phyloP scores from a whole-genome alignment of 139 green algal genomes.

The Chlorella sp. region DNA sequence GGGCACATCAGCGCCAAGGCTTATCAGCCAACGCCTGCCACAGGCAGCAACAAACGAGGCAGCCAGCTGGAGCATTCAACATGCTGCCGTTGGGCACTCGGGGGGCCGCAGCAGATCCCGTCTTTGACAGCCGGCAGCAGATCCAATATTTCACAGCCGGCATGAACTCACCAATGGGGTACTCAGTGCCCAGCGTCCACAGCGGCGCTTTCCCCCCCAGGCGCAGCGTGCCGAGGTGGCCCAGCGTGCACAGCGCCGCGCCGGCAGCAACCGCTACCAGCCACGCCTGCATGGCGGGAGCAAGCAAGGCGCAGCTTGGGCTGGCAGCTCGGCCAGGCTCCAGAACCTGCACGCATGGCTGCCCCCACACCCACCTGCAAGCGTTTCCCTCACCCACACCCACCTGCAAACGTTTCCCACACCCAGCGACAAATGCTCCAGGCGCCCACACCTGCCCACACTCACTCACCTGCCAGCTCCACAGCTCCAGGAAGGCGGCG shows the following conservation, averaged over 20 bases:
- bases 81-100: too few relatives aligned
- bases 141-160: too few relatives aligned
- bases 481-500: constrained; percentile 35
- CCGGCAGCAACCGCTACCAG: neutral
- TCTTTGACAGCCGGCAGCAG: too few relatives aligned
- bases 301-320: neutral
- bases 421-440: neutral
- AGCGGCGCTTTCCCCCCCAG: constrained; percentile 16
- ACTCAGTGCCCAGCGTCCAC: constrained; percentile 37
- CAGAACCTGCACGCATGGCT: too few relatives aligned
- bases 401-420: neutral
- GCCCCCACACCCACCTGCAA: neutral
- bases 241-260: neutral
- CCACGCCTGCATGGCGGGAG: neutral
- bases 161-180: constrained; percentile 39
- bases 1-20: too few relatives aligned
- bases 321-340: neutral
- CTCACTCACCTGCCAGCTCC: neutral
- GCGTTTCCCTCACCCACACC: neutral
- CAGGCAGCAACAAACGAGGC: too few relatives aligned
- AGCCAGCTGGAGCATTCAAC: too few relatives aligned
- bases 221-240: neutral
- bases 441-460: neutral
- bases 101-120: too few relatives aligned
- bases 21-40: too few relatives aligned